Evolutionary conservation across 805 yeast genomes (phyloP).

Genomic region (Scheffersomyces ergatensis): DNA sequence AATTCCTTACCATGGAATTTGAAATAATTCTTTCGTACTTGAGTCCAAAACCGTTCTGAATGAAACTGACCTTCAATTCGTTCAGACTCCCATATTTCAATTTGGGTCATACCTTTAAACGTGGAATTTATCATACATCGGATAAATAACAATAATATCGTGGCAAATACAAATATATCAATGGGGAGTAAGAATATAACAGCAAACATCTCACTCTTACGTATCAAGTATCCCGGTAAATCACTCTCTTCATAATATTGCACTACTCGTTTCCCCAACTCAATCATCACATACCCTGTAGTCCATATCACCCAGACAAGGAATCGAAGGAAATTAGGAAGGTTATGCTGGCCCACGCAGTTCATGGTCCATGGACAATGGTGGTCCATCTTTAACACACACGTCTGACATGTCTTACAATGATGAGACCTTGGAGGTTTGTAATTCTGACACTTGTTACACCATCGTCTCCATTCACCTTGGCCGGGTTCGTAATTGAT

Average conservation of each 20-base stretch:
- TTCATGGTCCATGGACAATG: slow-evolving; percentile 93
- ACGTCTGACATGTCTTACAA: slow-evolving; percentile 70
- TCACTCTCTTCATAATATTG: slow-evolving; percentile 47
- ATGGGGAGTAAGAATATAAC: slow-evolving; percentile 55
- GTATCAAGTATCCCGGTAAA: slow-evolving; percentile 55
- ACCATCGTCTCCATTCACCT: slow-evolving; percentile 64
- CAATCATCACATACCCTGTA: slow-evolving; percentile 44
- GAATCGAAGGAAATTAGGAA: slow-evolving; percentile 80
- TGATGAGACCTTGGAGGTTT: slow-evolving; percentile 89
- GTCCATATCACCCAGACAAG: slow-evolving; percentile 60
- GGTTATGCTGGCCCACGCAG: slow-evolving; percentile 79
- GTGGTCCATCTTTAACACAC: slow-evolving; percentile 91
- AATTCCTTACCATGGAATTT: slow-evolving; percentile 37
- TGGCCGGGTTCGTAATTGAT: slow-evolving; percentile 37
- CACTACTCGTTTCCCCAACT: slow-evolving; percentile 38
- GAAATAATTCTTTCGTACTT: slow-evolving; percentile 43
- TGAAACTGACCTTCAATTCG: slow-evolving; percentile 67
- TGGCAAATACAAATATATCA: slow-evolving; percentile 55
- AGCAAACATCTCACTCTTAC: slow-evolving; percentile 50
- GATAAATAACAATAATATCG: slow-evolving; percentile 57
- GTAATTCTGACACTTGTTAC: slow-evolving; percentile 65
- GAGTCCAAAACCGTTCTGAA: slow-evolving; percentile 52
- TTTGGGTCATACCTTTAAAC: slow-evolving; percentile 75
- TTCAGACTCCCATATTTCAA: slow-evolving; percentile 91
- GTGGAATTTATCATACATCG: slow-evolving; percentile 59